Percentiles rank a stretch among this genome's conserved stretches.
Conservation (phyloP, 208 protist species). For the Trypanosoma cruzi region DNA sequence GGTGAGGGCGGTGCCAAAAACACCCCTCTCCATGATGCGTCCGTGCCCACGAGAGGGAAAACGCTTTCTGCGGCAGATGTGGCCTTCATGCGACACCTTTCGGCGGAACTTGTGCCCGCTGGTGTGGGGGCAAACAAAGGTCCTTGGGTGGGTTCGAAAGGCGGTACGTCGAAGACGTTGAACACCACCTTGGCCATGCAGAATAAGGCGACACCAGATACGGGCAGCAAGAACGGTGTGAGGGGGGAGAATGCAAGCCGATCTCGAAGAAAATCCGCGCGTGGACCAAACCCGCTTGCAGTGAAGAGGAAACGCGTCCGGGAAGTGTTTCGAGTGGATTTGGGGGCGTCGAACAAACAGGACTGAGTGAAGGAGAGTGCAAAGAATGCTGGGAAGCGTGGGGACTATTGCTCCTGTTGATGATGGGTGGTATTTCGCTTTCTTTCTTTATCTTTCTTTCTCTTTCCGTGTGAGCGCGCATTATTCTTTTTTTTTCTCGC, state of each 20-base stretch:
- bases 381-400: not conserved
- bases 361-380: not conserved
- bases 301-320: slow-evolving; percentile 79
- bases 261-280: not conserved
- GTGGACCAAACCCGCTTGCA: slow-evolving; percentile 71
- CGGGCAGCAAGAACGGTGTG: slow-evolving; percentile 4
- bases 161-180: not conserved
- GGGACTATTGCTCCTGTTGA: not conserved
- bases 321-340: slow-evolving; percentile 60
- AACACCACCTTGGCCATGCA: not conserved
- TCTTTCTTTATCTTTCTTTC: slow-evolving; percentile 13
- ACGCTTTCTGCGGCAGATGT: slow-evolving; percentile 29
- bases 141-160: not conserved
- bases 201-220: not conserved
- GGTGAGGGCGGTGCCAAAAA: slow-evolving; percentile 4
- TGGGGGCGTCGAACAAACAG: not conserved
- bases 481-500: not conserved
- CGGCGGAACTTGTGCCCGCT: slow-evolving; percentile 4
- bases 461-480: not conserved
- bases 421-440: not conserved
- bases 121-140: not conserved
- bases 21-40: not conserved
- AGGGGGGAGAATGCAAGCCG: not conserved
- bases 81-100: slow-evolving; percentile 33
- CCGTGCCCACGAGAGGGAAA: slow-evolving; percentile 12